Conservation (phyloP, 805 yeast species). For the Kodamaea leandrae region DNA sequence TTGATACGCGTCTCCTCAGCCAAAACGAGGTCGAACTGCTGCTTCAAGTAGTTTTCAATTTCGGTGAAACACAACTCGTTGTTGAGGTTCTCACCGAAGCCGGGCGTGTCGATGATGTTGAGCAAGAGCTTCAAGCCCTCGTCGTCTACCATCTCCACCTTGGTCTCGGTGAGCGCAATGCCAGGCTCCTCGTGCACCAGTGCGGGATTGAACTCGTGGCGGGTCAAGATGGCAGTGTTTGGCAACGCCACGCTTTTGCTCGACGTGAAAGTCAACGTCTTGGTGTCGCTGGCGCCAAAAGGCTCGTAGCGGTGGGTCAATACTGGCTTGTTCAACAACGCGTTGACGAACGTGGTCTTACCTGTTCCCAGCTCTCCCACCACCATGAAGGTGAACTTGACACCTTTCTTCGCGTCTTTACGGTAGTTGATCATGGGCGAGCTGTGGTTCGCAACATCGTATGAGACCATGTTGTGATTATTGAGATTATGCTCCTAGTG, state of each 20-base stretch:
- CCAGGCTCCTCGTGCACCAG: slow-evolving; percentile 69
- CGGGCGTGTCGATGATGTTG: slow-evolving; percentile 68
- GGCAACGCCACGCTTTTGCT: slow-evolving; percentile 55
- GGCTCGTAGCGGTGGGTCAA: slow-evolving; percentile 56
- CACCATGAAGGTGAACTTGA: slow-evolving; percentile 70
- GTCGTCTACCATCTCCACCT: slow-evolving; percentile 59
- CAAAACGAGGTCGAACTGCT: slow-evolving; percentile 73
- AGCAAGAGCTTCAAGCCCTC: slow-evolving; percentile 54
- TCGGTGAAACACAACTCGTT: slow-evolving; percentile 66
- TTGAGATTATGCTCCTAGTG: no score
- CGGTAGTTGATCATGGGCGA: slow-evolving; percentile 51
- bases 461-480: neutral
- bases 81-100: slow-evolving; percentile 74
- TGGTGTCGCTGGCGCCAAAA: slow-evolving; percentile 30
- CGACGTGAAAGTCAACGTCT: slow-evolving; percentile 55
- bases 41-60: slow-evolving; percentile 64
- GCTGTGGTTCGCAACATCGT: slow-evolving; percentile 12
- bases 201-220: slow-evolving; percentile 57
- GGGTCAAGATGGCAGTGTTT: slow-evolving; percentile 54
- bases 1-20: slow-evolving; percentile 84
- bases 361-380: slow-evolving; percentile 78
- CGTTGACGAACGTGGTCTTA: slow-evolving; percentile 71
- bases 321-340: slow-evolving; percentile 60
- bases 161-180: slow-evolving; percentile 67
- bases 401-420: slow-evolving; percentile 69